Conservation (phyloP, 148 eudicot species). For the Vaccinium myrtillus region DNA sequence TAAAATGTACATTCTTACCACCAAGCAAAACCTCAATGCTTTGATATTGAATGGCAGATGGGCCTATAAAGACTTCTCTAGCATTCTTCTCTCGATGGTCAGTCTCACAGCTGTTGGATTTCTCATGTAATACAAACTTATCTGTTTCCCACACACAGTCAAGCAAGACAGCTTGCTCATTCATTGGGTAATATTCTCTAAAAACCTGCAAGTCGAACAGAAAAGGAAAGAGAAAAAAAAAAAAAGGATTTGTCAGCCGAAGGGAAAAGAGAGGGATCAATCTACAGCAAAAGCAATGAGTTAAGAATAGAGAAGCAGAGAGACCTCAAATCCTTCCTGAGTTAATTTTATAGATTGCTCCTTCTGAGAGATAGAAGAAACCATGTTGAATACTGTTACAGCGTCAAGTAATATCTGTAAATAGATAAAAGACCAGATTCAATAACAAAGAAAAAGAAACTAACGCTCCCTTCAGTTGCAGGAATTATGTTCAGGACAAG, state of each 20-base stretch:
- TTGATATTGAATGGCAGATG: constrained; percentile 45
- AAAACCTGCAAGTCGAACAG: constrained; percentile 56
- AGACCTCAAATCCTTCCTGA: constrained; percentile 86
- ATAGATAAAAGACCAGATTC: background rate
- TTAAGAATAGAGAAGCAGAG: background rate
- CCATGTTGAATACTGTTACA: constrained; percentile 58
- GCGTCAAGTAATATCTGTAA: constrained; percentile 84
- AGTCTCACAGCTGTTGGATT: constrained; percentile 22
- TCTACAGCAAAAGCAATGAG: background rate
- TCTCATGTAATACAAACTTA: constrained; percentile 68
- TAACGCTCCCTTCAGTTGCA: background rate
- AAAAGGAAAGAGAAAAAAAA: background rate
- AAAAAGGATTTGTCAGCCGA: background rate
- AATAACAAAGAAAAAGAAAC: background rate
- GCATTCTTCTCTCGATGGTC: constrained; percentile 30
- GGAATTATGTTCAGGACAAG: no score
- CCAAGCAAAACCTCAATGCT: constrained; percentile 60
- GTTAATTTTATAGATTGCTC: constrained; percentile 74
- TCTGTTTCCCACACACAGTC: constrained; percentile 76
- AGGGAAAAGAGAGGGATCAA: background rate
- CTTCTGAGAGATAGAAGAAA: constrained; percentile 65
- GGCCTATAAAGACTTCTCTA: constrained; percentile 26
- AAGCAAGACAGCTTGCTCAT: constrained; percentile 45
- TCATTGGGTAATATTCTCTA: constrained; percentile 79
- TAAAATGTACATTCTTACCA: constrained; percentile 44